Conservation (phyloP, 371 early-diverging fungal genomes). For the Mortierella sp. region DNA sequence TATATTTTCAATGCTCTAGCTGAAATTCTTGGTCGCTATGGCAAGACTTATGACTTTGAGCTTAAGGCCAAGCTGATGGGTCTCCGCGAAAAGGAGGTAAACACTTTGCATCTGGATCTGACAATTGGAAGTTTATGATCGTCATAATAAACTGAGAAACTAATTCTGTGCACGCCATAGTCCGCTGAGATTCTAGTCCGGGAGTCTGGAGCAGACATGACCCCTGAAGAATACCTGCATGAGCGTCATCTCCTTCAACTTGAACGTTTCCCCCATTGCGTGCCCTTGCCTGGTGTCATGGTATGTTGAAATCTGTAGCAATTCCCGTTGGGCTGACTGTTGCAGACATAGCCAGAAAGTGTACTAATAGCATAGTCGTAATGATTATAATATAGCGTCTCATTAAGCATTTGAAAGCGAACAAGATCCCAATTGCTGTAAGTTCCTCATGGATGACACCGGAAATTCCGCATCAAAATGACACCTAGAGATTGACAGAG, state of each 20-base stretch:
- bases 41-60: constrained; percentile 80
- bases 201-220: constrained; percentile 68
- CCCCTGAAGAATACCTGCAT: constrained; percentile 81
- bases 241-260: constrained; percentile 66
- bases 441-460: constrained; percentile 8
- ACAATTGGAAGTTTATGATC: too few relatives aligned
- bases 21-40: constrained; percentile 72
- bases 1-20: too few relatives aligned
- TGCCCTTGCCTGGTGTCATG: constrained; percentile 79
- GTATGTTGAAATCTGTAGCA: constrained; percentile 29
- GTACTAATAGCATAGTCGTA: background rate
- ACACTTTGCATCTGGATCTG: background rate
- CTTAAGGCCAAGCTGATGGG: constrained; percentile 90
- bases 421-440: constrained; percentile 87
- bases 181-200: constrained; percentile 78
- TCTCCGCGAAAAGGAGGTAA: constrained; percentile 71
- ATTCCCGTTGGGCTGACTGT: too few relatives aligned
- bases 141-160: background rate
- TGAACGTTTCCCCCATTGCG: constrained; percentile 70
- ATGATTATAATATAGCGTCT: constrained; percentile 61
- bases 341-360: background rate
- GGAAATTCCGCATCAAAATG: too few relatives aligned
- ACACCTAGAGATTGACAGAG: too few relatives aligned
- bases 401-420: constrained; percentile 78
- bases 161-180: constrained; percentile 41